Evolutionary conservation across 805 yeast genomes (phyloP), one percentile per base, ranked within the genome.

Genomic region (Wickerhamiella brachini): DNA sequence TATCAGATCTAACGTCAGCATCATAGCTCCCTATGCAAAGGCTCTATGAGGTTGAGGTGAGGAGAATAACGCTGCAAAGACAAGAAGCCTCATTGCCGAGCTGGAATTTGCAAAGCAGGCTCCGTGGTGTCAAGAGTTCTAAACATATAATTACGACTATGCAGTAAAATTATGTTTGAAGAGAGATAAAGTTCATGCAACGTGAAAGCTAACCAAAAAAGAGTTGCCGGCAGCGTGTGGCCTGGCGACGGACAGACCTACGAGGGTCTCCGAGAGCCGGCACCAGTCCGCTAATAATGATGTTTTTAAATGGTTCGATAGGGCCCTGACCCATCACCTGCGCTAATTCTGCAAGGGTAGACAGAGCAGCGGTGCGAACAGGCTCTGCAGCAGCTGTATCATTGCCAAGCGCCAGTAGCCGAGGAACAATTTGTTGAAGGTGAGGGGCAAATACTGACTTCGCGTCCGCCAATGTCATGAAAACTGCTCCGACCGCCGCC

Each of bases 181-280:
- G 26, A 29, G 34, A 37, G 41, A 37, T 37, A 37, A 37, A 37
- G 41, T 37, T 37, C 41, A 37, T 37, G 41, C 41, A 37, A 37
- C 8, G 8, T 9, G 17, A 31, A 45, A 34, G 50, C 57, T 57
- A 45, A 26, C 84, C 94, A 63, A 70, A 85, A 59, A 78, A 82
- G 0, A 73, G 69, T 62, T 90, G 97, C 61, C 96, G 77, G 50
- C 90, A 78, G 57, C 83, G 87, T 49, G 84, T 80, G 6, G 90
- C 83, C 49, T 78, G 72, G 62, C 79, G 82, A 61, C 98, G 76
- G 1, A 90, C 85, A 2, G 66, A 68, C 64, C 98, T 76, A 61
- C 73, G 81, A 47, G 72, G 74, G 64, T 90, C 96, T 57, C 83
- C 93, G 55, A 93, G 68, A 0, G 76, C 80, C 1, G 60, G 62